These are phyloP conservation scores for Echria macrotheca DNA, from an alignment of 495 filamentous ascomycete species.

Conservation along the genomic window DNA sequence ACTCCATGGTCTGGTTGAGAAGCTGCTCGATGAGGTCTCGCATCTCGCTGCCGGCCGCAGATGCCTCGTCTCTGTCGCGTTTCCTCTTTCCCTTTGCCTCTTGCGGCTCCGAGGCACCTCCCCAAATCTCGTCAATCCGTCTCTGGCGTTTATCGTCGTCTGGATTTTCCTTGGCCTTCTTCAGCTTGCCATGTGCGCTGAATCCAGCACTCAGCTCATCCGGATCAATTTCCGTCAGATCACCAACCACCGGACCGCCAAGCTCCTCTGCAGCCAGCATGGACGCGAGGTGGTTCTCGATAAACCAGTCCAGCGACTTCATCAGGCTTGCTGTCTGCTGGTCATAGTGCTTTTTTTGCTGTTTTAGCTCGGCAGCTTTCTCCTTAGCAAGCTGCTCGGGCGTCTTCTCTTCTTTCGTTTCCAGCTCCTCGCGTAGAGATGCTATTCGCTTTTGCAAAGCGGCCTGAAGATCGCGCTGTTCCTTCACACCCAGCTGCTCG, in stretches of 20 bases:
- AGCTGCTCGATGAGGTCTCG: slow-evolving; percentile 58
- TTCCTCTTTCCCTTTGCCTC: slow-evolving; percentile 23
- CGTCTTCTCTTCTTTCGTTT: slow-evolving; percentile 51
- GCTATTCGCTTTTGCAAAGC: slow-evolving; percentile 43
- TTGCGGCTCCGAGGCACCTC: slow-evolving; percentile 30
- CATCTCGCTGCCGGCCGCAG: slow-evolving; percentile 62
- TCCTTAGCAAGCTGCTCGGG: slow-evolving; percentile 55
- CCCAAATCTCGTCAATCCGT: slow-evolving; percentile 72
- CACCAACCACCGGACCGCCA: slow-evolving; percentile 79
- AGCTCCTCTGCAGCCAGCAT: slow-evolving; percentile 86
- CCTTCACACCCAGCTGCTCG: slow-evolving; percentile 56
- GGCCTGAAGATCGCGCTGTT: slow-evolving; percentile 57
- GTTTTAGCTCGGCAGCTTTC: slow-evolving; percentile 50
- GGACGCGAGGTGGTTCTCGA: slow-evolving; percentile 62
- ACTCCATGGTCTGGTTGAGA: slow-evolving; percentile 57
- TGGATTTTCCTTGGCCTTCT: slow-evolving; percentile 48
- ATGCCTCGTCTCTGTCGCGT: slow-evolving; percentile 49
- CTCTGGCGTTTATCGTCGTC: slow-evolving; percentile 52
- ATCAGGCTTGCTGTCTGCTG: slow-evolving; percentile 53
- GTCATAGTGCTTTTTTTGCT: slow-evolving; percentile 51
- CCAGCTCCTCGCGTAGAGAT: slow-evolving; percentile 46
- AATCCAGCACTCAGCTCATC: slow-evolving; percentile 61
- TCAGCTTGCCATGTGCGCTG: slow-evolving; percentile 63
- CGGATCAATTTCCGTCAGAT: slow-evolving; percentile 56
- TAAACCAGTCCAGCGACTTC: slow-evolving; percentile 62